Conservation (phyloP, 805 yeast genomes). For the Yarrowia sp. region DNA sequence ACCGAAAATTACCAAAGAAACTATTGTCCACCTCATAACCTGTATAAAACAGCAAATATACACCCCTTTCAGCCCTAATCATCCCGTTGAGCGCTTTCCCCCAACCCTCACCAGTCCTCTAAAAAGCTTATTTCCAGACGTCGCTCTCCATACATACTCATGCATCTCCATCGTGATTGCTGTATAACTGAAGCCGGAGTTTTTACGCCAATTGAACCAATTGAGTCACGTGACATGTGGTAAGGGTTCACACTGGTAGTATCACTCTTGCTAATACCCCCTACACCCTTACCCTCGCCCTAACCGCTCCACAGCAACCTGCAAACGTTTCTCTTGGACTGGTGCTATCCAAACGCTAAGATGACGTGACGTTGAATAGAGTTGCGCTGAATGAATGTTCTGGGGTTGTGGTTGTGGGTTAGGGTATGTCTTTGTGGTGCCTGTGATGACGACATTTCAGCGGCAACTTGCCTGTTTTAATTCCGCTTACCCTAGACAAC, state of each 20-base stretch:
- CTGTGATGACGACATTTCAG: too few species aligned
- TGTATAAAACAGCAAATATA: not conserved
- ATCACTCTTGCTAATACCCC: too few species aligned
- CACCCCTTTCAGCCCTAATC: not conserved
- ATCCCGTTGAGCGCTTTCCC: not conserved
- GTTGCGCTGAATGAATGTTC: not conserved
- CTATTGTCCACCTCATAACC: too few species aligned
- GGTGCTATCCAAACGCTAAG: not conserved
- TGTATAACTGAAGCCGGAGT: too few species aligned
- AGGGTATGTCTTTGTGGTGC: not conserved
- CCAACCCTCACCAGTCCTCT: not conserved
- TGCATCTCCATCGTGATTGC: not conserved
- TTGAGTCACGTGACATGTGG: not conserved
- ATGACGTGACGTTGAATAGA: slow-evolving; percentile 13
- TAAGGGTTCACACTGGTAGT: too few species aligned
- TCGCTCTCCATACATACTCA: not conserved
- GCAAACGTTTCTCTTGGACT: not conserved
- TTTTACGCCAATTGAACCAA: too few species aligned
- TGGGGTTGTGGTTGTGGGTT: not conserved
- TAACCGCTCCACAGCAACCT: not conserved
- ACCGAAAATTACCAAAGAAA: too few species aligned
- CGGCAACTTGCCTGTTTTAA: too few species aligned
- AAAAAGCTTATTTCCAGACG: not conserved
- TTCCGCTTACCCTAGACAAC: too few species aligned
- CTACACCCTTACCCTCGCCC: too few species aligned